Evolutionary conservation across 108 stramenopile genomes (phyloP).

Genomic region (Epipyxis sp.): DNA sequence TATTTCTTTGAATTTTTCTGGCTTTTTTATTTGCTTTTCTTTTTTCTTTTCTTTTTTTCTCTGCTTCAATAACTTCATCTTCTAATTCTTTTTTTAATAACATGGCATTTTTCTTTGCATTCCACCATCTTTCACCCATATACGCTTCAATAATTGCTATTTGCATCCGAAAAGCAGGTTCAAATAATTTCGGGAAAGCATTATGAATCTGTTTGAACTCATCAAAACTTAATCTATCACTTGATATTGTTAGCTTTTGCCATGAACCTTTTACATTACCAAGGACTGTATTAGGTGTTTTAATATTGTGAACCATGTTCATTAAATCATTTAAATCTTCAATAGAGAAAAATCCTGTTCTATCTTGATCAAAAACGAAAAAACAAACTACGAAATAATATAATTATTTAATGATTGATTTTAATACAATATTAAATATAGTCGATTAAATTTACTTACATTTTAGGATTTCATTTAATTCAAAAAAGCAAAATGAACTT

Average conservation of each 20-base stretch:
- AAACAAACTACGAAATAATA: not conserved
- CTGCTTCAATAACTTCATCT: not conserved
- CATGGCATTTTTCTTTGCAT: conserved; percentile 29
- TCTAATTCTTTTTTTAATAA: conserved; percentile 21
- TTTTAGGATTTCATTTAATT: not conserved
- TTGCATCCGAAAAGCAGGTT: conserved; percentile 47
- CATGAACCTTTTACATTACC: not conserved
- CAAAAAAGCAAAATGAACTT: not conserved
- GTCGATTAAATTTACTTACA: not conserved
- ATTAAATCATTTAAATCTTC: conserved; percentile 41
- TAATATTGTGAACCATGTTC: conserved; percentile 3
- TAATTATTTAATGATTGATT: not conserved
- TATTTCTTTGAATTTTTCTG: not conserved
- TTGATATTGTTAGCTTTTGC: not conserved
- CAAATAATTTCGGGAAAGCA: conserved; percentile 35
- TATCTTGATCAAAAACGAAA: not conserved
- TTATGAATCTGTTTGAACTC: conserved; percentile 37
- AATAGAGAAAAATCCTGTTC: conserved; percentile 26
- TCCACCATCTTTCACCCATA: conserved; percentile 46
- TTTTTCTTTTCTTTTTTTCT: not conserved
- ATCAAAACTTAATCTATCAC: conserved; percentile 38
- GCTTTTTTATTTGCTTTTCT: not conserved
- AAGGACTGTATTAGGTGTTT: not conserved
- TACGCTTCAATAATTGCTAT: conserved; percentile 37
- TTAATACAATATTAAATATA: not conserved